These are phyloP conservation scores for Xerocomellus amylosporus DNA, from an alignment of 768 basidiomycete species.

Conservation along the genomic window DNA sequence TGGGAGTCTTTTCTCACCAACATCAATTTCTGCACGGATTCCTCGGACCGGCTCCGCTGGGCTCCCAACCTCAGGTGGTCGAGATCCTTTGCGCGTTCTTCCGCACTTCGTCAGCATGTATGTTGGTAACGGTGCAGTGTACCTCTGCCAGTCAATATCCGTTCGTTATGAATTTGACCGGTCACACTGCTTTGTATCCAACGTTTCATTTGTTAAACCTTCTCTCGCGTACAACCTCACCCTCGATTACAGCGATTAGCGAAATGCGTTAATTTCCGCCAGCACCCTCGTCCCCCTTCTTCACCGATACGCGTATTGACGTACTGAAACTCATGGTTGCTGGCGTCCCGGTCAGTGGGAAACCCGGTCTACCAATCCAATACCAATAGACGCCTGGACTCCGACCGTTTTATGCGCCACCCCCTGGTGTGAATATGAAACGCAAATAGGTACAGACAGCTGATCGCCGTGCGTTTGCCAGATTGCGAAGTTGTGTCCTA, in stretches of 20 bases:
- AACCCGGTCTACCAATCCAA: constrained; percentile 1
- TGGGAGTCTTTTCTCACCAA: constrained; percentile 4
- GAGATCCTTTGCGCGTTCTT: not conserved
- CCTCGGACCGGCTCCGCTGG: constrained; percentile 3
- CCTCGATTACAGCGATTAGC: constrained; percentile 15
- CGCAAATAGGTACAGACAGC: constrained; percentile 17
- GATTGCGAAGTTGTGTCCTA: constrained; percentile 1
- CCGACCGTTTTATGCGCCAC: constrained; percentile 11
- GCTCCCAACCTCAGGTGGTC: not conserved
- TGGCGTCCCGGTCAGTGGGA: constrained; percentile 5
- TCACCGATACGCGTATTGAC: constrained; percentile 12
- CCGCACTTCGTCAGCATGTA: not conserved
- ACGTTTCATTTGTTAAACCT: constrained; percentile 2
- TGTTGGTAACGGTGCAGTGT: not conserved
- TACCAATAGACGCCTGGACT: constrained; percentile 2
- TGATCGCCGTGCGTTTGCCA: constrained; percentile 28
- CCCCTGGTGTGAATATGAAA: constrained; percentile 22
- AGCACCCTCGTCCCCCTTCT: not conserved
- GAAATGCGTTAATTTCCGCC: constrained; percentile 25
- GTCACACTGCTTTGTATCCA: not conserved
- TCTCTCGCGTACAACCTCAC: constrained; percentile 12
- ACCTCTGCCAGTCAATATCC: constrained; percentile 4
- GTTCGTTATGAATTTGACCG: not conserved
- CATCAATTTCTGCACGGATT: not conserved
- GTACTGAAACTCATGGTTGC: constrained; percentile 5